Percentiles rank a stretch among this genome's conserved stretches.
Evolutionary conservation across 441 rosid species (phyloP).

Genomic region (Cnidoscolus chayamansa): DNA sequence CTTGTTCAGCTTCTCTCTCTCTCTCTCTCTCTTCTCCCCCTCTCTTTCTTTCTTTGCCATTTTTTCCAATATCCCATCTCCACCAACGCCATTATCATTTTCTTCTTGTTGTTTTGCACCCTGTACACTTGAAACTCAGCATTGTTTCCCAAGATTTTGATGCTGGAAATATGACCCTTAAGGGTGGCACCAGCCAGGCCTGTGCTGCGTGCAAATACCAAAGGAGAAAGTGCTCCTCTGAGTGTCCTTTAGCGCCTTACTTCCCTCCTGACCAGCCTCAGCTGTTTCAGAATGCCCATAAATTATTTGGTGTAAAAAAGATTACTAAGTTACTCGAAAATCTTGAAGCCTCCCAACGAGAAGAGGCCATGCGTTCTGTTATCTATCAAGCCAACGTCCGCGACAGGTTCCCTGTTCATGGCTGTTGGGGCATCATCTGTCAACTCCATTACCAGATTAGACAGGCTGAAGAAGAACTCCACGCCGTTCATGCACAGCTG

Average conservation of each 20-base stretch:
- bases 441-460: slow-evolving; percentile 45
- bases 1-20: slow-evolving; percentile 35
- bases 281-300: slow-evolving; percentile 71
- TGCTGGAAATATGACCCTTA: slow-evolving; percentile 64
- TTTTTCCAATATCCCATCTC: slow-evolving; percentile 17
- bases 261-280: slow-evolving; percentile 72
- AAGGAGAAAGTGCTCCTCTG: slow-evolving; percentile 58
- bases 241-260: slow-evolving; percentile 71
- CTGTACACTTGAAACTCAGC: too few species aligned
- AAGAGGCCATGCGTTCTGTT: slow-evolving; percentile 76
- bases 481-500: slow-evolving; percentile 45
- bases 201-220: slow-evolving; percentile 95
- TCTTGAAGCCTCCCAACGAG: slow-evolving; percentile 44
- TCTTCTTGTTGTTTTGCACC: too few species aligned
- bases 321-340: slow-evolving; percentile 51
- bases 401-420: slow-evolving; percentile 68
- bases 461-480: slow-evolving; percentile 56
- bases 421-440: slow-evolving; percentile 59
- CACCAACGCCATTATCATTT: too few species aligned
- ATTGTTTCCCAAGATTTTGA: slow-evolving; percentile 9
- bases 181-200: slow-evolving; percentile 81
- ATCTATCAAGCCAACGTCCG: slow-evolving; percentile 67
- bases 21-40: background rate
- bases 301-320: slow-evolving; percentile 74
- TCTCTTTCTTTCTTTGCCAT: slow-evolving; percentile 5